Evolutionary conservation across 768 basidiomycete species (phyloP), one percentile per base, ranked within the genome.

Genomic region (Suillus tomentosus): DNA sequence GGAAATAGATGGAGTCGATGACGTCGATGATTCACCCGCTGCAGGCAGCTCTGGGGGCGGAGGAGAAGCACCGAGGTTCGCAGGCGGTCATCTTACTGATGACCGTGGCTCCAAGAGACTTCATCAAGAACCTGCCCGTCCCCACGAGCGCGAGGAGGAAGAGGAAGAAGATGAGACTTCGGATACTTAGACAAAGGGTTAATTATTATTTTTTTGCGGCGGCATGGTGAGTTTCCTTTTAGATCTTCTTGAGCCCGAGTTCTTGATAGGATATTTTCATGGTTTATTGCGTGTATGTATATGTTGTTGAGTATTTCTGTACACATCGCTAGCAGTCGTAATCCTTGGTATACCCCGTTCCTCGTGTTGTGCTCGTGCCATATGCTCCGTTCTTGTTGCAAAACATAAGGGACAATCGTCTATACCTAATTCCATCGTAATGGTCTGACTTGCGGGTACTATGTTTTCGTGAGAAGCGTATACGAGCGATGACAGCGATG

Each of bases 71-170:
- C 64, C 70, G 66, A 73, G 70, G 63, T 84, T 80, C 65, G 31
- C 74, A 22, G 74, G 75, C 64, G 76, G 70, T 54, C 75, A 80
- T 70, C 73, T 77, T 54, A 69, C 77, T 57, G 82, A 84, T 34
- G 84, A 86, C 70, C 82, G 85, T 79, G 80, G 84, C 53, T 73
- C 79, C 61, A 87, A 87, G 79, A 83, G 87, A 65, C 84, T 85
- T 72, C 86, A 85, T 75, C 81, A 82, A 69, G 83, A 84, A 72
- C 75, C 65, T 42, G 42, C 69, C 53, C 69, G 72, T 67, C 65
- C 74, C 43, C 53, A 68, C 36, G 67, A 74, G 15, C 74, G 69
- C 36, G 68, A 68, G 45, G 74, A 76, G 51, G 68, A 68, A 42
- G 74, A 76, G 51, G 74, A 77, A 55, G 68, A 73, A 64, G 74